Evolutionary conservation across 345 rosid species (phyloP).

Genomic region (Gossypium herbaceum): DNA sequence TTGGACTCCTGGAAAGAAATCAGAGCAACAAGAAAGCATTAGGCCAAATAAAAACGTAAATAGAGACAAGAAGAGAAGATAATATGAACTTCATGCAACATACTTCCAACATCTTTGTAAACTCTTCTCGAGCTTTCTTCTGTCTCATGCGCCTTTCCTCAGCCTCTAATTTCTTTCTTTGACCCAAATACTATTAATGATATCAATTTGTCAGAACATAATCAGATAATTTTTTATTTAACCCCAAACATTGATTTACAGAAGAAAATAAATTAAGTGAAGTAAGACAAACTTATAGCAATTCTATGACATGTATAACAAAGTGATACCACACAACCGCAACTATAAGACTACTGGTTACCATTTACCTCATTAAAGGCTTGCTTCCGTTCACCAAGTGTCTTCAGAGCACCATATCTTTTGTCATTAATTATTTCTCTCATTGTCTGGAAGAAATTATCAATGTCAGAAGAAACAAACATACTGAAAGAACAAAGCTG

Average conservation of each 20-base stretch:
- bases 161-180: slow-evolving; percentile 88
- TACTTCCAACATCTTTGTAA: slow-evolving; percentile 92
- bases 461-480: slow-evolving; percentile 24
- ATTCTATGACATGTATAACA: not conserved
- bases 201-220: slow-evolving; percentile 6
- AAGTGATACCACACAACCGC: not conserved
- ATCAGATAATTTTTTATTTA: not conserved
- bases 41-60: slow-evolving; percentile 20
- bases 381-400: slow-evolving; percentile 96
- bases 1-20: slow-evolving; percentile 62
- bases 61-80: slow-evolving; percentile 4
- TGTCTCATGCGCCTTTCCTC: slow-evolving; percentile 93
- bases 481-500: slow-evolving; percentile 12
- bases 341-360: not conserved
- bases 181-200: slow-evolving; percentile 76
- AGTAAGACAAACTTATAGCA: slow-evolving; percentile 4
- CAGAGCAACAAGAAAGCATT: slow-evolving; percentile 23
- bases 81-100: slow-evolving; percentile 17
- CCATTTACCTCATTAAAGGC: slow-evolving; percentile 90
- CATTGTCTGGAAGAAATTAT: slow-evolving; percentile 52
- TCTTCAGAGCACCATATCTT: slow-evolving; percentile 84
- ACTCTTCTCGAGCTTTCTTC: slow-evolving; percentile 92
- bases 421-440: slow-evolving; percentile 82
- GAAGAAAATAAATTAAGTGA: slow-evolving; percentile 15
- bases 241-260: not conserved